Conservation (phyloP, 305 asterid genomes). For the Solanum hybrid region DNA sequence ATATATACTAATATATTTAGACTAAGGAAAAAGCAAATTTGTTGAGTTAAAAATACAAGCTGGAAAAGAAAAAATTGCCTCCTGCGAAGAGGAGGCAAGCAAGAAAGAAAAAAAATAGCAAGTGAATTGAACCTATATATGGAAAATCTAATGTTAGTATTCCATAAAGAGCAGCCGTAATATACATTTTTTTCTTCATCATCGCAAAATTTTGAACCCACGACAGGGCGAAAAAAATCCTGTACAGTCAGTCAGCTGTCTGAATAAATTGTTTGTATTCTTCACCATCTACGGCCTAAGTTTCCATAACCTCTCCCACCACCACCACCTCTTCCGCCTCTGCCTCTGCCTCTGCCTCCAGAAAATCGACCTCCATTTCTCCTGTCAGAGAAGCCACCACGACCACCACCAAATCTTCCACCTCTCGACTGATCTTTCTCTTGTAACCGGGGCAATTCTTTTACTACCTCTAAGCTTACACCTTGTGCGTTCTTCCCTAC, state of each 20-base stretch:
- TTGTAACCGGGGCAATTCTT: constrained; percentile 54
- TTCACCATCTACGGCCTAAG: constrained; percentile 51
- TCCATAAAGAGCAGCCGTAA: neutral
- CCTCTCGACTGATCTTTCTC: constrained; percentile 53
- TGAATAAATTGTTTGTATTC: neutral
- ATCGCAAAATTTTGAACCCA: constrained; percentile 1
- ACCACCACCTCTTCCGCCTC: constrained; percentile 9
- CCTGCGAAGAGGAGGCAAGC: too few relatives aligned
- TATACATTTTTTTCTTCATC: neutral
- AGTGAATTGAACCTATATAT: neutral
- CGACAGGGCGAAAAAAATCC: neutral
- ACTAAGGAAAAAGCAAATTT: neutral
- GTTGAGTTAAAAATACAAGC: neutral
- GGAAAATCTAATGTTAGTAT: neutral
- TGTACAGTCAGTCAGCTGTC: neutral
- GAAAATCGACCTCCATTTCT: constrained; percentile 30
- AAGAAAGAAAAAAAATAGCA: too few relatives aligned
- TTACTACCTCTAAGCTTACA: constrained; percentile 53
- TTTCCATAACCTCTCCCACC: constrained; percentile 31
- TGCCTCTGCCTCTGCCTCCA: constrained; percentile 6
- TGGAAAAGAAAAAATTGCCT: too few relatives aligned
- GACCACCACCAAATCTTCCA: constrained; percentile 40
- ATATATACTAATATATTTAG: too few relatives aligned
- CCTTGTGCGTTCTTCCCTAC: constrained; percentile 63
- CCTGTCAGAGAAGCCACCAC: constrained; percentile 36